A percentile compares a stretch with the other conserved stretches of the same genome.
phyloP scores from a whole-genome alignment of 352 stramenopile genomes.

The Phytophthora cactorum region DNA sequence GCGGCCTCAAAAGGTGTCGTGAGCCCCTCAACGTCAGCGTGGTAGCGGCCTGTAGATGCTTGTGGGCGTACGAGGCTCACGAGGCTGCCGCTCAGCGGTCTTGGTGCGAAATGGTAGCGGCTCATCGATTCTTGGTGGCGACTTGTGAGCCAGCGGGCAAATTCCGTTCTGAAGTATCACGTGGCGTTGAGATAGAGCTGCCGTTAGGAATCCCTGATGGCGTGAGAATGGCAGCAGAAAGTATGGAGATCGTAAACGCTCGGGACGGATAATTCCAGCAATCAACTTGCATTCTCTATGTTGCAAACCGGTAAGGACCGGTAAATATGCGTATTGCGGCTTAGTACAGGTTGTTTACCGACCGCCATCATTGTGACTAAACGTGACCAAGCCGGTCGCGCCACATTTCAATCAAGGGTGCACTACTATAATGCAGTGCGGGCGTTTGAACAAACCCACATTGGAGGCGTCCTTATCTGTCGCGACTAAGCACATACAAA shows the following conservation, averaged over 20 bases:
- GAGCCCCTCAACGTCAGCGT: not conserved
- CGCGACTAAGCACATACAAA: no score
- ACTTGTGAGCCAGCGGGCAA: constrained; percentile 5
- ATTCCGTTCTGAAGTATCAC: no score
- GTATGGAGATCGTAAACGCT: constrained; percentile 17
- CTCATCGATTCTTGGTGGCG: constrained; percentile 11
- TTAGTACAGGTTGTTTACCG: not conserved
- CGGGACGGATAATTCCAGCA: constrained; percentile 3
- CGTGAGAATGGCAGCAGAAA: constrained; percentile 10
- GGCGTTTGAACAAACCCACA: no score
- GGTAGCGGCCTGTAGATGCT: not conserved
- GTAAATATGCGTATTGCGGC: not conserved
- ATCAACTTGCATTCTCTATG: constrained; percentile 13
- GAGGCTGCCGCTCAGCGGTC: constrained; percentile 8
- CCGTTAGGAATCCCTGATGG: constrained; percentile 8
- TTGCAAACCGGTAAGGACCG: not conserved
- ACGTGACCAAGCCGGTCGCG: not conserved
- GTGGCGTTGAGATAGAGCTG: constrained; percentile 11
- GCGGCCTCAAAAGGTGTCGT: not conserved
- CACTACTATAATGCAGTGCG: no score
- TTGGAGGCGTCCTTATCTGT: no score
- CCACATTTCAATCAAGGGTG: no score
- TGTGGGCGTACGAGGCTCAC: constrained; percentile 10
- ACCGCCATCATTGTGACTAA: constrained; percentile 19
- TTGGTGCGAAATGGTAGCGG: constrained; percentile 6